These are phyloP conservation scores for Cenchrus americanus DNA, from an alignment of 176 grass and related monocot species.

Conservation along the genomic window DNA sequence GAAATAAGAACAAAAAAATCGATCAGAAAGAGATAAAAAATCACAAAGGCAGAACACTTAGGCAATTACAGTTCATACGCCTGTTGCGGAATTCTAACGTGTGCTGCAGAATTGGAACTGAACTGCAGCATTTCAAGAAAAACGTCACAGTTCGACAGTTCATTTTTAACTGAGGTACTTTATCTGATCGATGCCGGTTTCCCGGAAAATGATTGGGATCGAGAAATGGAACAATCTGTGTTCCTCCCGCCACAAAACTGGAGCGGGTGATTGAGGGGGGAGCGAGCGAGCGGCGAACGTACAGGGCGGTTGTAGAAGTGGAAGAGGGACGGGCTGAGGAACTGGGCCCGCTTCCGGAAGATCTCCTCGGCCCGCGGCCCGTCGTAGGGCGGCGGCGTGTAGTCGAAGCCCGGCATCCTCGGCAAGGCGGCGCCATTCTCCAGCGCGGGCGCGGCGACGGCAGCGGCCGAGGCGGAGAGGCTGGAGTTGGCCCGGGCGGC, in stretches of 20 bases:
- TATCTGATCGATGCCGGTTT: background rate
- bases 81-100: background rate
- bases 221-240: background rate
- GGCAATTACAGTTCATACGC: background rate
- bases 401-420: conserved; percentile 76
- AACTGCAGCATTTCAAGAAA: background rate
- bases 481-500: conserved; percentile 45
- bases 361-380: conserved; percentile 77
- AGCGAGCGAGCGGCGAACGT: conserved; percentile 19
- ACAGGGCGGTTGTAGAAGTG: conserved; percentile 85
- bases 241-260: background rate
- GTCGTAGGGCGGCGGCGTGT: conserved; percentile 76
- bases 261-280: conserved; percentile 3
- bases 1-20: background rate
- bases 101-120: background rate
- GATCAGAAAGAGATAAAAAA: background rate
- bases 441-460: conserved; percentile 7
- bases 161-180: background rate
- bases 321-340: conserved; percentile 91
- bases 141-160: background rate
- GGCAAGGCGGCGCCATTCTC: conserved; percentile 39
- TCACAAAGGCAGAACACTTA: background rate
- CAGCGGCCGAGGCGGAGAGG: conserved; percentile 50
- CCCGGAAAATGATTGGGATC: background rate
- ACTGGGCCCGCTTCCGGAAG: conserved; percentile 72